phyloP scores from a whole-genome alignment of 148 eudicot species.

The Chenopodium suecicum region DNA sequence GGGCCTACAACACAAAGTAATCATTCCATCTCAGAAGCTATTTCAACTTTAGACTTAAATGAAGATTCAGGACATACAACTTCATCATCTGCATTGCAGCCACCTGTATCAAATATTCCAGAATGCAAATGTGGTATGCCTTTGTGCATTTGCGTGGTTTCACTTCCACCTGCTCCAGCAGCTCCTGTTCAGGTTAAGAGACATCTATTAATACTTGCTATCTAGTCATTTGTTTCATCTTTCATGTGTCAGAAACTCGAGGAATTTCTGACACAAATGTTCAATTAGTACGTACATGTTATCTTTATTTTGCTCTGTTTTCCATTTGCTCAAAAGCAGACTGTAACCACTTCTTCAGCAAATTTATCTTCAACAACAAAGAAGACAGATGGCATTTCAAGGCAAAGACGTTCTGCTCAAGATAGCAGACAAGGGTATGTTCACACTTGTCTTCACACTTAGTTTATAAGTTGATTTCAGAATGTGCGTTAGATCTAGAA shows the following conservation, averaged over 20 bases:
- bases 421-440: conserved; percentile 63
- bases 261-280: no score
- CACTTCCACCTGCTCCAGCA: conserved; percentile 46
- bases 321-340: conserved; percentile 29
- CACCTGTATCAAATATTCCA: conserved; percentile 30
- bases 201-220: conserved; percentile 9
- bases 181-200: conserved; percentile 42
- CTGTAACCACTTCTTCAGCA: conserved; percentile 36
- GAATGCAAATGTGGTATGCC: conserved; percentile 99
- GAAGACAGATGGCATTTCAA: conserved; percentile 51
- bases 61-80: conserved; percentile 39
- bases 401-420: conserved; percentile 53
- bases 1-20: conserved; percentile 40
- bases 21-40: conserved; percentile 47
- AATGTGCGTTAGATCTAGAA: conserved; percentile 2
- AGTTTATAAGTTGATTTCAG: background rate
- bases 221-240: background rate
- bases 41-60: conserved; percentile 62
- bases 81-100: conserved; percentile 31
- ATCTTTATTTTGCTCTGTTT: background rate
- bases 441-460: background rate
- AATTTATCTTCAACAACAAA: conserved; percentile 46
- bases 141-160: conserved; percentile 86
- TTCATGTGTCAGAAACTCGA: background rate
- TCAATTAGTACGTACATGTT: no score